Percentiles rank a stretch among this genome's conserved stretches.
Evolutionary conservation across 768 basidiomycete species (phyloP).

Genomic region (Pisolithus orientalis): DNA sequence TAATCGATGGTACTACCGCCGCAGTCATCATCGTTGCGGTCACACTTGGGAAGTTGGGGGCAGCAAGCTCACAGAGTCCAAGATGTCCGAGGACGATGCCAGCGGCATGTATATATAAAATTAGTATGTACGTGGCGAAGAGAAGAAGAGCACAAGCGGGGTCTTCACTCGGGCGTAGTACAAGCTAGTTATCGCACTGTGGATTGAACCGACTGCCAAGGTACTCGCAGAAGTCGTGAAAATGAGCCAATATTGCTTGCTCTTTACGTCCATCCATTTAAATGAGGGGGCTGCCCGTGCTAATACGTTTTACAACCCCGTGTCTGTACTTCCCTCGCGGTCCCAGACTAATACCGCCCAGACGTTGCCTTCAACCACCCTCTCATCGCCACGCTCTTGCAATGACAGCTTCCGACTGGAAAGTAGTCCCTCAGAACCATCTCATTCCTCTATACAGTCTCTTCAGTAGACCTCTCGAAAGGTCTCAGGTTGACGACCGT

Average conservation of each 20-base stretch:
- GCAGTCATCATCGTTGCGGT: background rate
- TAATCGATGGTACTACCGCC: background rate
- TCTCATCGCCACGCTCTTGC: constrained; percentile 10
- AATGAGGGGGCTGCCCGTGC: background rate
- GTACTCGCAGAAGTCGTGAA: background rate
- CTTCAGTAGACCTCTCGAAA: constrained; percentile 56
- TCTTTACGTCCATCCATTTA: background rate
- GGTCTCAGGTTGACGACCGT: constrained; percentile 73
- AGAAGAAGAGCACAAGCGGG: no score
- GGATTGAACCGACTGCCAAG: background rate
- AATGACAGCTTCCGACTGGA: constrained; percentile 22
- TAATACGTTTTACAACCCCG: background rate
- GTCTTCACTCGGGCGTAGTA: no score
- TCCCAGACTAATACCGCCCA: background rate
- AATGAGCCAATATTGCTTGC: background rate
- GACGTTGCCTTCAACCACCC: background rate
- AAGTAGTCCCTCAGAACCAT: constrained; percentile 5
- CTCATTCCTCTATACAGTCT: constrained; percentile 41
- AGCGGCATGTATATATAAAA: no score
- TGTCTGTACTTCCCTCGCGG: no score
- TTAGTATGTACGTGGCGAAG: no score
- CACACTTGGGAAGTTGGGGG: no score
- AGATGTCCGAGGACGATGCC: no score
- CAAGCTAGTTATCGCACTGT: no score
- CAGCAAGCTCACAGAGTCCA: no score